Base-by-base conservation (phyloP, 148 eudicot species). In the Beta vulgaris region DNA sequence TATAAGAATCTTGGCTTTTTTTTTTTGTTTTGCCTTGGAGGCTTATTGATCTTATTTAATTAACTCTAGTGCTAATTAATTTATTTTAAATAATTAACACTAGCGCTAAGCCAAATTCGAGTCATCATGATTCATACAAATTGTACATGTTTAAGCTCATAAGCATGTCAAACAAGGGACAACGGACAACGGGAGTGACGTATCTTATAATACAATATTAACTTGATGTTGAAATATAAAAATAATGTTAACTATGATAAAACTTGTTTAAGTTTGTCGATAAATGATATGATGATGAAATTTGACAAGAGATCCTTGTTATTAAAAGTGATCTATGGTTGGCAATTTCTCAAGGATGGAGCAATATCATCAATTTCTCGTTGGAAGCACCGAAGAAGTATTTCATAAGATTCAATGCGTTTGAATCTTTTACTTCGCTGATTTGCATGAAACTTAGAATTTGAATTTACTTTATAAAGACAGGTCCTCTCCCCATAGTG, bases 121-220 rank as follows among this genome's bases (percentile, higher is more conserved):
- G 29, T 29, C 68, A 64, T 67, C 8, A n/a, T 67, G 71, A 42
- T 58, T 43, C 8, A 23, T 67, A 28, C 71, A 67, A 67, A 40
- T 67, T 67, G 54, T 67, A 25, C 51, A 42, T 67, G 43, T 37
- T 39, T 66, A 15, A 66, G 29, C 18, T n/a, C 26, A 23, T 39
- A 23, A 67, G 71, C 71, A 67, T 67, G 71, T n/a, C 51, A 43
- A 67, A 67, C 71, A 67, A 67, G 35, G 35, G 71, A 67, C 71
- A 67, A 25, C 3, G 32, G 71, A 67, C 71, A 67, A 67, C 21
- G 53, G 53, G 21, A 67, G 19, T 67, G 71, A 67, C 71, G 71
- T 43, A 32, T 42, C 71, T 8, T 5, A 67, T 67, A 67, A 67
- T 67, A 67, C 48, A 39, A 67, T 42, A 53, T 25, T 26, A 15